Evolutionary conservation across 352 stramenopile genomes (phyloP), one percentile per base, ranked within the genome.

Genomic region (Globisporangium lucens): DNA sequence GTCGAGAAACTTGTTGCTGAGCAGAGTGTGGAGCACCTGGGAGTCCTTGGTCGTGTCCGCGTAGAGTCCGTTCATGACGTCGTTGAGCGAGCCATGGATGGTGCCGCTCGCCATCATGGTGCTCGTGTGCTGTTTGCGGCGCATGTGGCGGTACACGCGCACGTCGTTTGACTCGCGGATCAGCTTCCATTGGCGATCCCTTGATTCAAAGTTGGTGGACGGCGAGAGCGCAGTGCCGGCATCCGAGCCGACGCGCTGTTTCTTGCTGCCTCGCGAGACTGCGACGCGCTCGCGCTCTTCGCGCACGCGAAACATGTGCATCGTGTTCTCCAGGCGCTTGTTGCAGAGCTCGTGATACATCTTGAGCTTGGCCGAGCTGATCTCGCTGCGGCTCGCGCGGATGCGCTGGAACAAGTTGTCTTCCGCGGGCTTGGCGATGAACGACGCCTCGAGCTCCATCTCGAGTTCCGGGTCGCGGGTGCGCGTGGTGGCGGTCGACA

Each of bases 11-110:
- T 74, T 70, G 20, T 71, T 73, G 71, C 79, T 89, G 29, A 93
- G 65, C 60, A 93, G 73, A 66, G 78, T 75, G 56, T 90, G 75
- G 52, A 91, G 57, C 20, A 93, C 83, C 47, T 79, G 72, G 1
- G 82, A 75, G 47, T 89, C 87, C n/a, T 82, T 70, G 13, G 83
- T 90, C 20, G 81, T 85, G 73, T 91, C 83, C 12, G 85, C 85
- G 66, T 93, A 93, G 27, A 93, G 66, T 0, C 85, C 85, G 66
- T 90, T 89, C 83, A 91, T 88, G 68, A 91, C 76, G 70, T 93
- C 85, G 20, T 61, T 73, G 4, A 93, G 72, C 35, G 83, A 76
- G 33, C 83, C 85, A 53, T 88, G 83, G 12, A 93, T 62, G 9
- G 85, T 82, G 10, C 85, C 85, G 53, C 76, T 69, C 17, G 85